Conservation (phyloP, 352 stramenopile species). For the Phytopythium aichiense region DNA sequence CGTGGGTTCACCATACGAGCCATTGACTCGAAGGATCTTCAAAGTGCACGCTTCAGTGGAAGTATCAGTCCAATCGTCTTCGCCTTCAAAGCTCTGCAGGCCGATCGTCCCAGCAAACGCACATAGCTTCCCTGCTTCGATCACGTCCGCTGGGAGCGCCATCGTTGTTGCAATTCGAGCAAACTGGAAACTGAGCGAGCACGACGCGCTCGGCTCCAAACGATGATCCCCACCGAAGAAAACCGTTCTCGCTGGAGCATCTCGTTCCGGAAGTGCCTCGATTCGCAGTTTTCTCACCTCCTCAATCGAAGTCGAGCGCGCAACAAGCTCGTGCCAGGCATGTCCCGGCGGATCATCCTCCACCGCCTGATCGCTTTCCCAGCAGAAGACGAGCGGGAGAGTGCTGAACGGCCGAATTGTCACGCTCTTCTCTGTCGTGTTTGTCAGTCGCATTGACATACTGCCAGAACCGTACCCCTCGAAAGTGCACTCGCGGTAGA, state of each 20-base stretch:
- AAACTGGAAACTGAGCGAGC: conserved; percentile 63
- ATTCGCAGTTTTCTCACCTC: conserved; percentile 22
- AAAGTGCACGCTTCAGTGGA: conserved; percentile 53
- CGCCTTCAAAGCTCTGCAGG: conserved; percentile 61
- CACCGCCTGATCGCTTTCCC: conserved; percentile 16
- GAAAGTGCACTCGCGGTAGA: conserved; percentile 41
- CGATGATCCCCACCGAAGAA: conserved; percentile 49
- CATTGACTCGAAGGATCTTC: conserved; percentile 53
- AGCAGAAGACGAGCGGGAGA: conserved; percentile 59
- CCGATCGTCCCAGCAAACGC: conserved; percentile 61
- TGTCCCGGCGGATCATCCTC: conserved; percentile 1
- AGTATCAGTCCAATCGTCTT: conserved; percentile 6
- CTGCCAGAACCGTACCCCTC: conserved; percentile 10
- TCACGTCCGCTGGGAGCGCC: conserved; percentile 38
- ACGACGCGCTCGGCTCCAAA: conserved; percentile 45
- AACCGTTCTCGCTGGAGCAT: conserved; percentile 14
- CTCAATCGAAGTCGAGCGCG: conserved; percentile 22
- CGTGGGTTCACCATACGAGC: conserved; percentile 57
- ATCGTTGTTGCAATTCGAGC: conserved; percentile 55
- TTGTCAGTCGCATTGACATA: conserved; percentile 33
- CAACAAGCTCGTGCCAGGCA: conserved; percentile 16
- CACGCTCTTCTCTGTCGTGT: conserved; percentile 45
- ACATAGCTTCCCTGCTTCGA: conserved; percentile 60
- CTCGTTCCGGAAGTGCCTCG: background rate
- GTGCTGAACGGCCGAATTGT: conserved; percentile 69